Percentiles rank a stretch among this genome's conserved stretches.
phyloP scores from a whole-genome alignment of 768 basidiomycete genomes.

The Fistulinella prunicolor region DNA sequence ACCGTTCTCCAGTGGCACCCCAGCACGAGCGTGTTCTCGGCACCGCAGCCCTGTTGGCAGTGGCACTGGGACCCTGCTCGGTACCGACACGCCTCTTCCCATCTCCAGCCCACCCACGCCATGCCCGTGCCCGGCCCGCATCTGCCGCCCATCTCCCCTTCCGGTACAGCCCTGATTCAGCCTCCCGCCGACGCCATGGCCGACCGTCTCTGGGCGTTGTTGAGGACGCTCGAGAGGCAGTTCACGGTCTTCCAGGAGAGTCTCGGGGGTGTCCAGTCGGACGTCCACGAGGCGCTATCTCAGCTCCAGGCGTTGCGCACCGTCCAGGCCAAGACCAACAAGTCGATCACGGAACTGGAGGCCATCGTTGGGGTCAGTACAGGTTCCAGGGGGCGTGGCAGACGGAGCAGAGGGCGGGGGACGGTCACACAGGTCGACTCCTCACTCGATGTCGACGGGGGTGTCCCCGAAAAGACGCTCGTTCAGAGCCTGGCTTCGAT shows the following conservation, averaged over 20 bases:
- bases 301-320: slow-evolving; percentile 16
- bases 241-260: slow-evolving; percentile 12
- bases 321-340: slow-evolving; percentile 11
- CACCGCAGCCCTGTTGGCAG: not conserved
- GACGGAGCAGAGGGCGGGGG: not conserved
- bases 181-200: not conserved
- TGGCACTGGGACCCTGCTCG: not conserved
- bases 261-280: slow-evolving; percentile 5
- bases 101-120: not conserved
- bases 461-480: slow-evolving; percentile 2
- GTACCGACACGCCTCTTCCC: not conserved
- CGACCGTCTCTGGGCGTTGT: not conserved
- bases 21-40: not conserved
- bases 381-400: not conserved
- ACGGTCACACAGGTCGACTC: not conserved
- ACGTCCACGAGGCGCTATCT: slow-evolving; percentile 15
- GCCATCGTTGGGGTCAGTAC: slow-evolving; percentile 9
- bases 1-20: too few relatives aligned
- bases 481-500: slow-evolving; percentile 16
- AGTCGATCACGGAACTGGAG: slow-evolving; percentile 12
- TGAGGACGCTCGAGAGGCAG: slow-evolving; percentile 13
- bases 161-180: not conserved
- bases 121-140: not conserved
- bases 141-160: not conserved
- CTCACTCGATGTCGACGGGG: too few relatives aligned